Evolutionary conservation across 2,329 filamentous ascomycete species (phyloP), one percentile per base, ranked within the genome.

Genomic region (Volutella citrinella): DNA sequence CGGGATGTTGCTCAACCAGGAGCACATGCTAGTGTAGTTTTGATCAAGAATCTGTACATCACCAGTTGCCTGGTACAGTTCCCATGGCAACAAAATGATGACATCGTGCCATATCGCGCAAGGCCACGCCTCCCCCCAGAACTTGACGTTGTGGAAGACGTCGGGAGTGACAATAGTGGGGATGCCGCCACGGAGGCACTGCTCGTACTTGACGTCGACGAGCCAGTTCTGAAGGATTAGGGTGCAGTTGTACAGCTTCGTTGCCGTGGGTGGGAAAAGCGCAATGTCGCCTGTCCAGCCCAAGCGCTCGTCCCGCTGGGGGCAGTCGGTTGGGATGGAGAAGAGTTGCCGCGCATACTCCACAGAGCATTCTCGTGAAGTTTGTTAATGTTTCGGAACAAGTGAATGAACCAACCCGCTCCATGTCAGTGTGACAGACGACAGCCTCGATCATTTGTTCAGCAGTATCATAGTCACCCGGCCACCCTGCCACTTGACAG

Each of bases 261-360:
- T 71, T 0, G 71, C 68, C 0, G 72, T 70, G 1, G 70, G 67
- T 1, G 61, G 60, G 38, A 79, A 79, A 5, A 69, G 63, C 23
- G 68, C 68, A 10, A 66, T 54, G 42, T 76, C 69, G 12, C 76
- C 69, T 1, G 68, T 72, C 76, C 75, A 74, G 7, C 70, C 69
- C 6, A 77, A 52, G 0, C 73, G 62, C 52, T 78, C 73, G 33
- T 78, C 72, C 3, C 72, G 61, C 41, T 77, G 72, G 0, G 74
- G 74, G 42, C 73, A 78, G 45, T 81, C 77, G 0, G 75, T 80
- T 0, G 75, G 75, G 1, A 80, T 55, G 0, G 65, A 68, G 4
- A 80, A 44, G 44, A 80, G 43, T 80, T 81, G 1, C 74, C 74
- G 17, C 66, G 65, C 68, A 78, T 77, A 6, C 66, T 68, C 76